Percentiles rank a stretch among this genome's conserved stretches.
These are phyloP conservation scores for Spizellomyces punctatus DNA, from an alignment of 192 early-diverging fungal genomes.

Conservation along the genomic window DNA sequence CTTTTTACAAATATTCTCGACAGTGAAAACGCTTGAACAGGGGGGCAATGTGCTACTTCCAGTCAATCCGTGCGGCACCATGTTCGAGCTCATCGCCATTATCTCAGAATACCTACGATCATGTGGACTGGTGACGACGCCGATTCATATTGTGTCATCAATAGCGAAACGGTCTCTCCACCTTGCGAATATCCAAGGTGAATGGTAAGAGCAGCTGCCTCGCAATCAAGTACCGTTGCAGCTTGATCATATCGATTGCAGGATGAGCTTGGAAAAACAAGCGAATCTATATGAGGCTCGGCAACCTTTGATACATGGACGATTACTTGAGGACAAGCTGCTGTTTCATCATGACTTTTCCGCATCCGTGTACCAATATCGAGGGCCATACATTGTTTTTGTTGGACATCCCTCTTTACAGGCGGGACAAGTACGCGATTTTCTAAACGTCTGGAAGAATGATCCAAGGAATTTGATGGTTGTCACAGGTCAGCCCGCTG, in stretches of 20 bases:
- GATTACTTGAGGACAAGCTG: conserved; percentile 46
- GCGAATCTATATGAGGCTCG: conserved; percentile 68
- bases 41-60: conserved; percentile 73
- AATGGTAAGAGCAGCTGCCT: conserved; percentile 63
- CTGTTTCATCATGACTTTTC: conserved; percentile 42
- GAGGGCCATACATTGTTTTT: conserved; percentile 69
- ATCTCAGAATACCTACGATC: conserved; percentile 58
- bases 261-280: conserved; percentile 46
- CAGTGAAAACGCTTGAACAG: conserved; percentile 48
- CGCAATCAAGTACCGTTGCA: not conserved
- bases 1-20: conserved; percentile 23
- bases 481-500: conserved; percentile 43
- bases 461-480: conserved; percentile 50
- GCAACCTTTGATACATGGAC: conserved; percentile 53
- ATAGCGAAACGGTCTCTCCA: conserved; percentile 76
- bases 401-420: conserved; percentile 50
- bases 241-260: conserved; percentile 1
- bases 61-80: conserved; percentile 66
- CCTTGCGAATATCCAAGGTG: conserved; percentile 80
- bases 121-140: conserved; percentile 61
- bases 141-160: conserved; percentile 73
- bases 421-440: conserved; percentile 46
- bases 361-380: conserved; percentile 40
- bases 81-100: conserved; percentile 74
- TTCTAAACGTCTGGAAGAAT: conserved; percentile 50